Conservation (phyloP, 2,329 filamentous ascomycete genomes). For the Monilinia fructigena region DNA sequence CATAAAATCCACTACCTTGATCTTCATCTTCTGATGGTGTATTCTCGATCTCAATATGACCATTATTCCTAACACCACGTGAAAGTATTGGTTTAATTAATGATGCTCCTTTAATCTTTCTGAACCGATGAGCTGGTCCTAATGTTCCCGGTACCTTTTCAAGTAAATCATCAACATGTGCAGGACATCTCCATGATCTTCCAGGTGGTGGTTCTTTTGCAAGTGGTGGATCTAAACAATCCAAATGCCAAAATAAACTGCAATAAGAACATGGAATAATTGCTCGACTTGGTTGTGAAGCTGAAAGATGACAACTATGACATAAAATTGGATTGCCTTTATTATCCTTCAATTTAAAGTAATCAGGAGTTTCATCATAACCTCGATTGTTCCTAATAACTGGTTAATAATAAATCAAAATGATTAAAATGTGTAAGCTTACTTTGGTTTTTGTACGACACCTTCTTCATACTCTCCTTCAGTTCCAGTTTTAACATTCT, state of each 20-base stretch:
- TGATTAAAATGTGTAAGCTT: conserved; percentile 42
- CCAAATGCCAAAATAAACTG: conserved; percentile 81
- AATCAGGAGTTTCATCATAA: conserved; percentile 64
- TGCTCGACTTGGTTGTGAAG: conserved; percentile 57
- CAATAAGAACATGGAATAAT: conserved; percentile 89
- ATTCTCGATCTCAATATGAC: conserved; percentile 68
- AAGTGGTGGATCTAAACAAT: conserved; percentile 84
- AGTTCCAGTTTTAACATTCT: conserved; percentile 71
- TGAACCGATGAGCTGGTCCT: conserved; percentile 60
- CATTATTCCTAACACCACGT: conserved; percentile 70
- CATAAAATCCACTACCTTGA: conserved; percentile 52
- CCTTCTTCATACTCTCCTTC: conserved; percentile 81
- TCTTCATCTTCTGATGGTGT: conserved; percentile 53
- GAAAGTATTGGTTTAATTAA: conserved; percentile 52
- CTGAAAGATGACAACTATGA: conserved; percentile 68
- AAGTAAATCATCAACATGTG: conserved; percentile 78
- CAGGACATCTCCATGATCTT: conserved; percentile 81
- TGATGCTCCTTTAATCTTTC: conserved; percentile 56
- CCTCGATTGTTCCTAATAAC: conserved; percentile 48
- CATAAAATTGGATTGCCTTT: conserved; percentile 78
- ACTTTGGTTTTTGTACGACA: conserved; percentile 55
- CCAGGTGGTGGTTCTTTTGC: conserved; percentile 73
- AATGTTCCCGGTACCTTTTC: conserved; percentile 54
- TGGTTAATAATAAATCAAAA: conserved; percentile 21
- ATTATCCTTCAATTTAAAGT: conserved; percentile 64